phyloP scores from a whole-genome alignment of 2,329 filamentous ascomycete species.

The Fonsecaea pedrosoi region DNA sequence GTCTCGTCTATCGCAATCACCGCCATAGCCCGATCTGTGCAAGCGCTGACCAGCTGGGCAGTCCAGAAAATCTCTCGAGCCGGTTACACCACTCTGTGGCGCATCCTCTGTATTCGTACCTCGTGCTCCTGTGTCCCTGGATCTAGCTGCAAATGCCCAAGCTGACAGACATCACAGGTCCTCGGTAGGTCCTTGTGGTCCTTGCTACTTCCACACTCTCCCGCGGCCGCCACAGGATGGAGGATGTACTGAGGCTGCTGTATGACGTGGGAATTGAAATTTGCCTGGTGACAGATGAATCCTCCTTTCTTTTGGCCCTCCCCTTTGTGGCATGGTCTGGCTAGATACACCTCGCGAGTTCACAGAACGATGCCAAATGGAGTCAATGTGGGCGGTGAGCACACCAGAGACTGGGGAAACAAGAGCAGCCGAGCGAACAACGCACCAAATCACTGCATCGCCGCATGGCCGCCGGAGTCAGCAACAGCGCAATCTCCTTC shows the following conservation, averaged over 20 bases:
- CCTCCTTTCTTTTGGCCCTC: not conserved
- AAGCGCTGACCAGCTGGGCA: conserved; percentile 22
- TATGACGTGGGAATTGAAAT: conserved; percentile 7
- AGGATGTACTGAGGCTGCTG: not conserved
- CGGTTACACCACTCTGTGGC: not conserved
- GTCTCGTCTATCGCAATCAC: conserved; percentile 17
- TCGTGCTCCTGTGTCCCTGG: not conserved
- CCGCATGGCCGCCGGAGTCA: conserved; percentile 2
- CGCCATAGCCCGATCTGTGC: conserved; percentile 19
- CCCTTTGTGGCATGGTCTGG: not conserved
- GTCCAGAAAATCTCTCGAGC: not conserved
- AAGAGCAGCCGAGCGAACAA: not conserved
- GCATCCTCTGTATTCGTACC: not conserved
- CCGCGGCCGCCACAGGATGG: conserved; percentile 19
- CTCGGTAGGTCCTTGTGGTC: not conserved
- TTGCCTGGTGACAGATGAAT: conserved; percentile 8
- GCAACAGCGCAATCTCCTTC: conserved; percentile 14
- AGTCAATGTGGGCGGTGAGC: conserved; percentile 2
- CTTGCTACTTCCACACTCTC: not conserved
- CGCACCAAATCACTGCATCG: conserved; percentile 16
- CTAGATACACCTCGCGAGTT: not conserved
- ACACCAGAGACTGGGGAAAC: not conserved
- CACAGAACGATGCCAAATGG: not conserved
- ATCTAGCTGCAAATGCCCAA: not conserved
- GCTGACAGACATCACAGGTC: not conserved